Evolutionary conservation across 2,329 filamentous ascomycete species (phyloP), one percentile per base, ranked within the genome.

Genomic region (Pseudogymnoascus sp.): DNA sequence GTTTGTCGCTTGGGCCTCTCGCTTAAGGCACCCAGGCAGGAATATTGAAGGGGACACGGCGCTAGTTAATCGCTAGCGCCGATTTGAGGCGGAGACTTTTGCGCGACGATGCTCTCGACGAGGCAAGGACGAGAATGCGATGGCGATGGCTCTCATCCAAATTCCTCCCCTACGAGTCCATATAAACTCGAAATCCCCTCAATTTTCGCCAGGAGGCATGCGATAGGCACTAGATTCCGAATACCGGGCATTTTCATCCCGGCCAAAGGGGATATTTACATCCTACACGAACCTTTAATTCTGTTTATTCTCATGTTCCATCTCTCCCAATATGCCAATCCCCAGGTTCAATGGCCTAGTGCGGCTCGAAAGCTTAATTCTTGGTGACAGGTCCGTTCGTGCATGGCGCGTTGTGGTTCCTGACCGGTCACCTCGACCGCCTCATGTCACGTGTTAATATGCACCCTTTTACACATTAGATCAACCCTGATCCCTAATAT

Each of bases 331-430:
- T 33, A 57, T 33, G 26, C 50, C n/a, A 33, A 33, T 33, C 50
- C 28, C 50, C 50, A 57, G 26, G 26, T 57, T 57, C 50, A 57
- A 57, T 57, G 50, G 10, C 11, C 50, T 57, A 63, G 44, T 63
- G 61, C 61, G 61, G 61, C 61, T 63, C 44, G 44, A 63, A 63
- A 63, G 61, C 61, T 63, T 63, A 63, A 42, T 33, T 57, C 26
- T 3, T 57, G 47, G 47, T 57, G 47, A 57, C 47, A 57, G 47
- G 26, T 2, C 23, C 26, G 9, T 9, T 28, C 47, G 44, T 57
- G 50, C 50, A 33, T 57, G 50, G 47, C 47, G 47, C 9, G 47
- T 53, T n/a, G 47, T 53, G 47, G 50, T 57, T 57, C 50, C 50
- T 57, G 50, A 21, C 47, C 50, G 50, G 9, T 26, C 47, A 11